Evolutionary conservation across 768 basidiomycete genomes (phyloP).

Genomic region (Naganishia kalamii): DNA sequence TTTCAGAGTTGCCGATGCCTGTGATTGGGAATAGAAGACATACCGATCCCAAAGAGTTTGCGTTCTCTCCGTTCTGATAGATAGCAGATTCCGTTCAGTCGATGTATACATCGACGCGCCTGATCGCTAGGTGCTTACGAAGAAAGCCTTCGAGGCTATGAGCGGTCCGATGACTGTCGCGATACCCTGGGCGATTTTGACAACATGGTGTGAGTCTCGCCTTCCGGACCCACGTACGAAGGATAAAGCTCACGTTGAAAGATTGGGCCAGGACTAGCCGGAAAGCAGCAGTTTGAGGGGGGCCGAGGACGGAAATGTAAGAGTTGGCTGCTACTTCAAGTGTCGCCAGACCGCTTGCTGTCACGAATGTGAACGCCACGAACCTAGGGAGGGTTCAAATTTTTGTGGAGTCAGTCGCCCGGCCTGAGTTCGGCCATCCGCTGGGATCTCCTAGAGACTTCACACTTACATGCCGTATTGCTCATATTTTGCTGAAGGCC

Average conservation of each 20-base stretch:
- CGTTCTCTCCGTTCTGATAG: constrained; percentile 16
- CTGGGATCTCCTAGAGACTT: neutral
- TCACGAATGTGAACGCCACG: constrained; percentile 28
- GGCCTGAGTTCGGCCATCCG: neutral
- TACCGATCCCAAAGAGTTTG: constrained; percentile 24
- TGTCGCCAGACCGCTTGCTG: constrained; percentile 26
- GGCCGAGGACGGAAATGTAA: constrained; percentile 26
- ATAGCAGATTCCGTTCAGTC: neutral
- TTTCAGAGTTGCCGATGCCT: neutral
- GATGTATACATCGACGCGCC: neutral
- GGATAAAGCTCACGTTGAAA: constrained; percentile 21
- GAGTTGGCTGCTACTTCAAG: constrained; percentile 29
- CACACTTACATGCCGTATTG: constrained; percentile 21
- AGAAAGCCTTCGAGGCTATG: constrained; percentile 31
- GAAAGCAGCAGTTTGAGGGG: constrained; percentile 24
- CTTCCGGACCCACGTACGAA: neutral
- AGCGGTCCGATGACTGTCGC: constrained; percentile 35
- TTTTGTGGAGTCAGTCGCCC: neutral
- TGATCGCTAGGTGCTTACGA: constrained; percentile 7
- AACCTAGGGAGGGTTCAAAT: constrained; percentile 1
- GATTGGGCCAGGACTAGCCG: constrained; percentile 28
- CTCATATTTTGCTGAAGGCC: constrained; percentile 27
- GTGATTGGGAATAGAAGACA: neutral
- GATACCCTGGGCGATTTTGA: constrained; percentile 16
- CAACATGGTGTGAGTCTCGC: neutral